Percentiles rank a stretch among this genome's conserved stretches.
phyloP scores from a whole-genome alignment of 768 basidiomycete species.

The Naganishia vaughanmartiniae region DNA sequence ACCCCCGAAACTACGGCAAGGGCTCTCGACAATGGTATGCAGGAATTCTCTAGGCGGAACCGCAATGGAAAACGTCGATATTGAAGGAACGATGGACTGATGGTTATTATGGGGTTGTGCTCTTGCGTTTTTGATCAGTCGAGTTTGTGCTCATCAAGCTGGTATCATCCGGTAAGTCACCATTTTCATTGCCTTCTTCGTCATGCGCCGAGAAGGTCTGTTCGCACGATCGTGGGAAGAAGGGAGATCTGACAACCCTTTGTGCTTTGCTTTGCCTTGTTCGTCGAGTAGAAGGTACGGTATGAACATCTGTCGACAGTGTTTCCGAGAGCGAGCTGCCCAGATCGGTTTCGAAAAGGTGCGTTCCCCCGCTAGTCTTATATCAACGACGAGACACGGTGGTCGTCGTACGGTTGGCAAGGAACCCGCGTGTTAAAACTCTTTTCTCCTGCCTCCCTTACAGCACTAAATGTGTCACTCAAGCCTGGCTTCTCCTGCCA shows the following conservation, averaged over 20 bases:
- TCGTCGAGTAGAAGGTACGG: slow-evolving; percentile 53
- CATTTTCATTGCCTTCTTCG: background rate
- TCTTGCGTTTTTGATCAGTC: slow-evolving; percentile 57
- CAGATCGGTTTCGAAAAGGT: slow-evolving; percentile 96
- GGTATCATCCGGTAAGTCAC: slow-evolving; percentile 88
- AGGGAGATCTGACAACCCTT: background rate
- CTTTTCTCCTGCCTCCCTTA: background rate
- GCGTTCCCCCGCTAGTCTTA: no score
- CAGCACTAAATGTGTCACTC: slow-evolving; percentile 20
- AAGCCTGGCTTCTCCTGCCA: background rate
- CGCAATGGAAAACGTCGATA: background rate
- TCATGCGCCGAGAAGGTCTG: background rate
- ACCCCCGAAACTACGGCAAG: slow-evolving; percentile 91
- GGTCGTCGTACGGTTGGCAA: no score
- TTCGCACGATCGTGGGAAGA: background rate
- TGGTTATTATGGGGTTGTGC: slow-evolving; percentile 1
- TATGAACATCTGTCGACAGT: slow-evolving; percentile 94
- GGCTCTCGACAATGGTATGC: slow-evolving; percentile 90
- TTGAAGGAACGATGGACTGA: background rate
- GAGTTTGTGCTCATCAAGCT: slow-evolving; percentile 93
- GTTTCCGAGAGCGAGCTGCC: slow-evolving; percentile 92
- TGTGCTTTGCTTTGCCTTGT: background rate
- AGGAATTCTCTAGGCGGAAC: background rate
- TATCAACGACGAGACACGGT: no score
- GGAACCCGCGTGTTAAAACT: background rate